A percentile compares a stretch with the other conserved stretches of the same genome.
phyloP scores from a whole-genome alignment of 2,329 filamentous ascomycete species.

The Alternaria gaisen region DNA sequence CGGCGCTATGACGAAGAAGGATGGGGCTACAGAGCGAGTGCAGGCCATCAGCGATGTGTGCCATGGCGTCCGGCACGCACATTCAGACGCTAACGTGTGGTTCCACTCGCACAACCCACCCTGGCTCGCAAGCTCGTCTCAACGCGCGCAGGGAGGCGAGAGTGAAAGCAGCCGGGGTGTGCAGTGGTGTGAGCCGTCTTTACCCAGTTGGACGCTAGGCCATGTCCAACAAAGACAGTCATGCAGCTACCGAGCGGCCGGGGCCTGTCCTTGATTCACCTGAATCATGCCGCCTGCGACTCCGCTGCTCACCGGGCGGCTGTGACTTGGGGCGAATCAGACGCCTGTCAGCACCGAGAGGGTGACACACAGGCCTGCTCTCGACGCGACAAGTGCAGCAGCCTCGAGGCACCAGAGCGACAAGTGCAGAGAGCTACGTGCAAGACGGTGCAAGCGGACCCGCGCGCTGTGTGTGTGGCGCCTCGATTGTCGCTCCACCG shows the following conservation, averaged over 20 bases:
- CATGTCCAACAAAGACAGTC: constrained; percentile 28
- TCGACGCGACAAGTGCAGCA: constrained; percentile 43
- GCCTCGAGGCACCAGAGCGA: constrained; percentile 32
- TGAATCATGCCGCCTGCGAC: constrained; percentile 34
- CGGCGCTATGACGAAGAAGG: constrained; percentile 51
- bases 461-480: constrained; percentile 26
- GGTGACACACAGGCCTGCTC: constrained; percentile 39
- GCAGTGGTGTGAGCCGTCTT: constrained; percentile 28
- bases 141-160: constrained; percentile 37
- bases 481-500: constrained; percentile 14
- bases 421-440: not conserved
- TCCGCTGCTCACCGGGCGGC: constrained; percentile 37
- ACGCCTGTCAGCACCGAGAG: constrained; percentile 20
- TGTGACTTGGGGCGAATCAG: constrained; percentile 32
- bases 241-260: constrained; percentile 34
- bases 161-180: constrained; percentile 29
- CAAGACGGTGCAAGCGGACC: constrained; percentile 9
- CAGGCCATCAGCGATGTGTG: constrained; percentile 41
- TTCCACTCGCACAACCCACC: constrained; percentile 34
- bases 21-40: constrained; percentile 42
- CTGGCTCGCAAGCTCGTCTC: constrained; percentile 22
- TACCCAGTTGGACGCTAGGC: constrained; percentile 25
- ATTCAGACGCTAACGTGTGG: constrained; percentile 31
- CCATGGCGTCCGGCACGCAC: constrained; percentile 37
- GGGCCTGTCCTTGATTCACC: constrained; percentile 36